Conservation (phyloP, 495 filamentous ascomycete genomes). For the Penicillium roqueforti region DNA sequence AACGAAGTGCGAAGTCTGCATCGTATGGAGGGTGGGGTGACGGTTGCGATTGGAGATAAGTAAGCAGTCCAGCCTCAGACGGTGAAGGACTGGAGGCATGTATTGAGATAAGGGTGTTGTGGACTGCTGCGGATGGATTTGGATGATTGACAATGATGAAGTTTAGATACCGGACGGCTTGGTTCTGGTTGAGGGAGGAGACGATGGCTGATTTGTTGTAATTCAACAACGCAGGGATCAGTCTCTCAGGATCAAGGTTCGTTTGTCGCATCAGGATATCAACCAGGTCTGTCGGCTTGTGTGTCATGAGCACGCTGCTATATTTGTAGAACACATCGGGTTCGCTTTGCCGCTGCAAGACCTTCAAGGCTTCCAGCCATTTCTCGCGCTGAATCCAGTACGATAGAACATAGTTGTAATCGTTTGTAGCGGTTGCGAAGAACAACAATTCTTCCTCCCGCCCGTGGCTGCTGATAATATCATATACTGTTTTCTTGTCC, state of each 20-base stretch:
- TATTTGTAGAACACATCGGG: slow-evolving; percentile 93
- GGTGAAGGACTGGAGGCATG: slow-evolving; percentile 81
- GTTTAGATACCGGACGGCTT: slow-evolving; percentile 89
- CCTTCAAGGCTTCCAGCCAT: slow-evolving; percentile 83
- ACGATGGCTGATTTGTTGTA: slow-evolving; percentile 69
- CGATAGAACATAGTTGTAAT: slow-evolving; percentile 89
- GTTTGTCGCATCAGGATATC: slow-evolving; percentile 91
- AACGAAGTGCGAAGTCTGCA: slow-evolving; percentile 91
- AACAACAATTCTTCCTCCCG: slow-evolving; percentile 87
- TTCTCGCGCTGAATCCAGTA: slow-evolving; percentile 98
- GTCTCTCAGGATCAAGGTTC: slow-evolving; percentile 78
- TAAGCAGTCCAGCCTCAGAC: slow-evolving; percentile 78
- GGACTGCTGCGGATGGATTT: slow-evolving; percentile 81
- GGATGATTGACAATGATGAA: slow-evolving; percentile 87
- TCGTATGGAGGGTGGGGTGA: slow-evolving; percentile 77
- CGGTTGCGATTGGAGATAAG: slow-evolving; percentile 79
- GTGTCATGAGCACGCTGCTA: slow-evolving; percentile 91
- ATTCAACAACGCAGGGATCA: slow-evolving; percentile 89
- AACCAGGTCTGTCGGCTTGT: slow-evolving; percentile 75
- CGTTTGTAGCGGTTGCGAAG: slow-evolving; percentile 81
- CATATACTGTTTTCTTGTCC: slow-evolving; percentile 88
- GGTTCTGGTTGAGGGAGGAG: slow-evolving; percentile 61
- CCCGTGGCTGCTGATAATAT: slow-evolving; percentile 92
- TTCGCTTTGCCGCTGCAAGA: slow-evolving; percentile 86
- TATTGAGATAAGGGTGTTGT: slow-evolving; percentile 95